These are phyloP conservation scores for Pythium dissotocum DNA, from an alignment of 352 stramenopile species.

Conservation along the genomic window DNA sequence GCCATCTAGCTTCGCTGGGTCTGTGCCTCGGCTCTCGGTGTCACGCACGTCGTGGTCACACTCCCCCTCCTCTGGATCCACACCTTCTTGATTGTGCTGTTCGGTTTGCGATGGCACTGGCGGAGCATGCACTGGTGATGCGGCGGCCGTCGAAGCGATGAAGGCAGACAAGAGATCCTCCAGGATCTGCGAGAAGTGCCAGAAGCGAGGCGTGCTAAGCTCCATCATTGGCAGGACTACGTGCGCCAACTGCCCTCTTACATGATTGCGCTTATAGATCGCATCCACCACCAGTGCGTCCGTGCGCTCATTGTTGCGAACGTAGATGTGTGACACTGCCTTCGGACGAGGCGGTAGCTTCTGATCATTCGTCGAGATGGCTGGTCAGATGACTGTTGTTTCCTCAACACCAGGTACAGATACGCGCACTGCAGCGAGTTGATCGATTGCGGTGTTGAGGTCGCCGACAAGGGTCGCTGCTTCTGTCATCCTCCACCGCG, in stretches of 20 bases:
- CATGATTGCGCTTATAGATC: not conserved
- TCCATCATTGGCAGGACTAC: not conserved
- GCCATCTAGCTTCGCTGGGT: too few species aligned
- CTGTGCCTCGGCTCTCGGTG: too few species aligned
- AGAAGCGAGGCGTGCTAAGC: not conserved
- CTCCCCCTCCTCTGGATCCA: not conserved
- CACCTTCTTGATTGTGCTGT: too few species aligned
- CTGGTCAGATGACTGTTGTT: not conserved
- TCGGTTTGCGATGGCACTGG: not conserved
- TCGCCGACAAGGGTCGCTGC: not conserved
- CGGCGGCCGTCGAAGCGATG: not conserved
- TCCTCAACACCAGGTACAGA: not conserved
- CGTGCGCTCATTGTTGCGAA: not conserved
- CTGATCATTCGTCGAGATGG: too few species aligned
- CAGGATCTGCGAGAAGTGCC: not conserved
- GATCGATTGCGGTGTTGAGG: not conserved
- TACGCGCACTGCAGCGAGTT: not conserved
- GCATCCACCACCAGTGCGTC: not conserved
- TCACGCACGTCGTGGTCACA: too few species aligned
- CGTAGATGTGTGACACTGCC: not conserved
- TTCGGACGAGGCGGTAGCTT: not conserved
- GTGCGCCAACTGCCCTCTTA: not conserved
- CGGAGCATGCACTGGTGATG: not conserved
- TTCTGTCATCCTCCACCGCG: not conserved
- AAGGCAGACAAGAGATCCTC: not conserved